Evolutionary conservation across 164 flowering plant genomes (phyloP).

Genomic region (Kalanchoe fedtschenkoi): DNA sequence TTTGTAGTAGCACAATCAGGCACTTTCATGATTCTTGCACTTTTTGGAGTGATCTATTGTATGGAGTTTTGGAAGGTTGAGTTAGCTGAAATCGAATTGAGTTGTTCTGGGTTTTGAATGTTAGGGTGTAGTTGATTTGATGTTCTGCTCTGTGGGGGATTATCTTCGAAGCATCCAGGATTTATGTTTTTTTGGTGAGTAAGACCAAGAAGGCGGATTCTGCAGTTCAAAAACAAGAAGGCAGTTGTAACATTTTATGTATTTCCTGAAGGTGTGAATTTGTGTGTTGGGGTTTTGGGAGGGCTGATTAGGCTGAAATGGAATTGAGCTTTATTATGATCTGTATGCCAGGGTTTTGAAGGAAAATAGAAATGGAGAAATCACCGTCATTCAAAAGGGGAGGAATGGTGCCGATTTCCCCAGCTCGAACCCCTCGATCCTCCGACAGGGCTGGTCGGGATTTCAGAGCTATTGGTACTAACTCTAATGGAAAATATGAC

Average conservation of each 20-base stretch:
- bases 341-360: not conserved
- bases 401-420: conserved; percentile 55
- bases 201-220: too few species aligned
- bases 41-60: not conserved
- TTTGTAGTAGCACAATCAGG: too few species aligned
- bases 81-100: not conserved
- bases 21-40: too few species aligned
- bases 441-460: conserved; percentile 66
- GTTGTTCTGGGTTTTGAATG: not conserved
- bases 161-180: too few species aligned
- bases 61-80: too few species aligned
- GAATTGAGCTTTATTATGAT: not conserved
- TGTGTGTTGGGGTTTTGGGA: too few species aligned
- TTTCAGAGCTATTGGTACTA: conserved; percentile 59
- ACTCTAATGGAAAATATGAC: conserved; percentile 40
- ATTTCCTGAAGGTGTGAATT: too few species aligned
- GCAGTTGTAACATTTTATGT: too few species aligned
- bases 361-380: conserved; percentile 5
- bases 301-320: not conserved
- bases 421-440: conserved; percentile 88
- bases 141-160: too few species aligned
- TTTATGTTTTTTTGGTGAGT: too few species aligned
- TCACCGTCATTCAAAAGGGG: conserved; percentile 42
- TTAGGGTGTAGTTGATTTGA: too few species aligned
- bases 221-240: too few species aligned